Evolutionary conservation across 345 rosid species (phyloP), one percentile per base, ranked within the genome.

Genomic region (Cardamine resedifolia): DNA sequence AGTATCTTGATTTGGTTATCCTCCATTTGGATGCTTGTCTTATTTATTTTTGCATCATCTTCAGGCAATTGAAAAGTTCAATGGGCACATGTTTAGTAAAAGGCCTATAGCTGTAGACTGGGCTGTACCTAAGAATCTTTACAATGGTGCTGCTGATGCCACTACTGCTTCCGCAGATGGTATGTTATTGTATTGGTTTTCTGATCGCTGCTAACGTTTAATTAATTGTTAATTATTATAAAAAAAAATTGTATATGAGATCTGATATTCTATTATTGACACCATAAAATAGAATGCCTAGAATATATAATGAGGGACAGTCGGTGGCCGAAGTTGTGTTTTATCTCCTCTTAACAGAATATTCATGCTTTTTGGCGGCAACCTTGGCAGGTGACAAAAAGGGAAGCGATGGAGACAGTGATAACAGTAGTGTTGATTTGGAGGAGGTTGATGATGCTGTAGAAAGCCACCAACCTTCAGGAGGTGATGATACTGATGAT

Each of bases 41-140:
- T 53, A 28, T 44, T 18, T 33, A 2, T 10, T 5, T 77, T 52
- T 57, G 31, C 76, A 36, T 70, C 76, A 36, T 70, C 70, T 78
- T 80, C 87, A 91, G 98, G 97, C 96, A 75, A 89, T 91, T 81
- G 67, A 86, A 81, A 88, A 84, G 86, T 91, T 94, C 84, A 91
- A 94, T n/a, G 90, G 88, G 64, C 78, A 87, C 74, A 77, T 51
- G 83, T 84, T 89, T 82, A 82, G 74, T 60, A 85, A 84, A 82
- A 85, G 99, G 75, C 85, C 96, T 31, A 86, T 91, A 76, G 96
- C 96, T 58, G 93, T 95, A 70, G 99, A 95, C 75, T 91, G 96
- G 99, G 99, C 96, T 69, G 89, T 95, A 80, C 84, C 99, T 12
- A 95, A 91, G 81, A 95, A 91, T 70, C 60, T 95, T 10, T 91